A percentile compares a stretch with the other conserved stretches of the same genome.
phyloP scores from a whole-genome alignment of 371 early-diverging fungal genomes.

The Mucor piriformis region DNA sequence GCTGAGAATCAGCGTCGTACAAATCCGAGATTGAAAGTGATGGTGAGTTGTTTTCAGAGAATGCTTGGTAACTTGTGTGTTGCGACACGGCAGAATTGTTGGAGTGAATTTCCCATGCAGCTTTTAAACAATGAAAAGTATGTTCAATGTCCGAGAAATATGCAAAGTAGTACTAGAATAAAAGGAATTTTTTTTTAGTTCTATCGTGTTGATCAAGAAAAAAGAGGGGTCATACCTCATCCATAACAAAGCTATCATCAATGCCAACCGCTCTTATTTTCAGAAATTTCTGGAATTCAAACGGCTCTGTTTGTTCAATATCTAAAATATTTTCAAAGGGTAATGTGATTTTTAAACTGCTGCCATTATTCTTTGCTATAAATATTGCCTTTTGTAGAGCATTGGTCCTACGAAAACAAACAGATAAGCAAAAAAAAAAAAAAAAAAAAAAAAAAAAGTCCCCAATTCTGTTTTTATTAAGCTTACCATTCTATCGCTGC shows the following conservation, averaged over 20 bases:
- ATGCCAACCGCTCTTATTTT: slow-evolving; percentile 63
- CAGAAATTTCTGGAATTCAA: slow-evolving; percentile 64
- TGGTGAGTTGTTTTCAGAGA: slow-evolving; percentile 32
- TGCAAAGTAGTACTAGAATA: slow-evolving; percentile 67
- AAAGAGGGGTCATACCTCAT: slow-evolving; percentile 63
- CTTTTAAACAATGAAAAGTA: slow-evolving; percentile 39
- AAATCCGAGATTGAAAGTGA: slow-evolving; percentile 44
- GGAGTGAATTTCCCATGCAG: slow-evolving; percentile 29
- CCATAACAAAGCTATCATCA: slow-evolving; percentile 62
- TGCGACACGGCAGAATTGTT: background rate
- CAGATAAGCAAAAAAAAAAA: background rate
- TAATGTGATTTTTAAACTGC: slow-evolving; percentile 64
- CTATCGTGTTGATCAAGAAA: no score
- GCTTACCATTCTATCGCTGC: slow-evolving; percentile 58
- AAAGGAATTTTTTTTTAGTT: no score
- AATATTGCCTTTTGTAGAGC: slow-evolving; percentile 68
- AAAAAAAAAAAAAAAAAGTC: background rate
- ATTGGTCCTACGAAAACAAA: slow-evolving; percentile 43
- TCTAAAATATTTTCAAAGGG: slow-evolving; percentile 63
- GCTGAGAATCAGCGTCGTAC: slow-evolving; percentile 35
- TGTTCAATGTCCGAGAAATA: slow-evolving; percentile 62
- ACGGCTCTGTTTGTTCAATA: slow-evolving; percentile 59
- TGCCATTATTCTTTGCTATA: slow-evolving; percentile 63
- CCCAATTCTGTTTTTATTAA: no score
- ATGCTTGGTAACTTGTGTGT: slow-evolving; percentile 21